Evolutionary conservation across 495 filamentous ascomycete genomes (phyloP), one percentile per base, ranked within the genome.

Genomic region (Monascus purpureus): DNA sequence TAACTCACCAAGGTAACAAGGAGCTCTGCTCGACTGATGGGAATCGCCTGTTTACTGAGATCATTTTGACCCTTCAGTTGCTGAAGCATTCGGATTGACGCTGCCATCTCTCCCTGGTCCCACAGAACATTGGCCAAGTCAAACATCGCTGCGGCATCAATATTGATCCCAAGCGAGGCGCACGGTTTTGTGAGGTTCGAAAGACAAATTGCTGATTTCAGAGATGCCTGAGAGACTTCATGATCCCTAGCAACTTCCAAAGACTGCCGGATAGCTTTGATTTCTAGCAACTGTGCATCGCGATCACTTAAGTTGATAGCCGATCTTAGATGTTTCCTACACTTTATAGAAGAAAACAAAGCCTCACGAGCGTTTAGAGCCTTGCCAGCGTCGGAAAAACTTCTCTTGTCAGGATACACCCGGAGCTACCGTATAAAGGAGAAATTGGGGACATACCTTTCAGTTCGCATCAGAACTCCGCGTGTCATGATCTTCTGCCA

Each of bases 41-140:
- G 61, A 33, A 90, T 72, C 0, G 71, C 69, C 48, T 93, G 83
- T 31, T 70, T 75, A 37, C 76, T 73, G 2, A 80, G 45, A 6
- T 72, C 61, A n/a, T 63, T 53, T 13, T 72, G 59, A 29, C 66
- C 64, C 18, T 77, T 70, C 16, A 94, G 61, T 24, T 73, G 66
- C 42, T 86, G 75, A 17, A 96, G 73, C 67, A 95, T 86, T 25
- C 73, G 65, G 29, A 99, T 93, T 1, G 92, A 93, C 2, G 86
- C 70, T n/a, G 76, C 70, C 67, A 82, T 81, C 49, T 96, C 88
- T 11, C 83, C 88, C 47, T 93, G 81, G 33, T 88, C 85, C 90
- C 90, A 99, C 9, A 99, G 59, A 25, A 93, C 84, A 40, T 82
- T 81, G 6, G 90, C 85, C 13, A 77, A 68, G 50, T 96, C 90